phyloP scores from a whole-genome alignment of 305 asterid species.

The Fraxinus nigra region DNA sequence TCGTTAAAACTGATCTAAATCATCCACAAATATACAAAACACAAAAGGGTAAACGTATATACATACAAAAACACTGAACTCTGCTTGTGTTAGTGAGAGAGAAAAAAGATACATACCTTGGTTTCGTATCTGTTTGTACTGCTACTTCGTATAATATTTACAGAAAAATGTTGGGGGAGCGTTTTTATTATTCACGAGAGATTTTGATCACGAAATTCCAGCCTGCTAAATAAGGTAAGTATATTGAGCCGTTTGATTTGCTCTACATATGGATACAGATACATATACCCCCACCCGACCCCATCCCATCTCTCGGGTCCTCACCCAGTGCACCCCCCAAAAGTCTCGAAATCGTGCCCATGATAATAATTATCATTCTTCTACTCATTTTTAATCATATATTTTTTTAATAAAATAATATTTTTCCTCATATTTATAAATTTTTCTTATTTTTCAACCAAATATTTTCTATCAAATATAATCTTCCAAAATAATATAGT shows the following conservation, averaged over 20 bases:
- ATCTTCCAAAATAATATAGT: no score
- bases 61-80: conserved; percentile 22
- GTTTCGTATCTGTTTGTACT: conserved; percentile 4
- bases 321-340: background rate
- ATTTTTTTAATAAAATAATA: no score
- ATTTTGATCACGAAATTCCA: conserved; percentile 30
- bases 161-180: background rate
- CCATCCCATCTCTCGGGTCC: background rate
- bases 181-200: background rate
- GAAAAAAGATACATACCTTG: conserved; percentile 16
- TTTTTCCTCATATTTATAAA: no score
- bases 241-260: conserved; percentile 33
- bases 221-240: conserved; percentile 37
- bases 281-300: conserved; percentile 12
- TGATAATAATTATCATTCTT: no score
- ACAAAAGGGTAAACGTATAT: background rate
- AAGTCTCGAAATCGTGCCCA: conserved; percentile 18
- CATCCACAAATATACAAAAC: conserved; percentile 10
- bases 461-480: no score
- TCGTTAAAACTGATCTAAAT: background rate
- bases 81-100: background rate
- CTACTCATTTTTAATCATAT: no score
- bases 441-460: no score
- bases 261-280: conserved; percentile 23
- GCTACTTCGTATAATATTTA: background rate